A percentile compares a stretch with the other conserved stretches of the same genome.
Conservation (phyloP, 1,284 basidiomycete genomes). For the Exobasidium cylindrosporum region DNA sequence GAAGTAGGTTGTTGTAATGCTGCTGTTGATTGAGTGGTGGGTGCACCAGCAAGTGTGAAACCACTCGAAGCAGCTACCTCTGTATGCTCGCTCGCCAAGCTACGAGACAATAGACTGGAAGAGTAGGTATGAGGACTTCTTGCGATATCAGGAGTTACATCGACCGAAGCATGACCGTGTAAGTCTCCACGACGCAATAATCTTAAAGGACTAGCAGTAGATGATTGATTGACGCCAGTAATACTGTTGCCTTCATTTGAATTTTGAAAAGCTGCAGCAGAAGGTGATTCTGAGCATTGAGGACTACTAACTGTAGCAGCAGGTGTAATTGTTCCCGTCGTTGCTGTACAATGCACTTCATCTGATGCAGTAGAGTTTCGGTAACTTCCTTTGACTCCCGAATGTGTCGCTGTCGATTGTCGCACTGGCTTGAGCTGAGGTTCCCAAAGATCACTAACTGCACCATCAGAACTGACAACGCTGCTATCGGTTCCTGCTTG, state of each 20-base stretch:
- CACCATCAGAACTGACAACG: slow-evolving; percentile 26
- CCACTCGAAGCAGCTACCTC: slow-evolving; percentile 27
- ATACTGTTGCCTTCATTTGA: background rate
- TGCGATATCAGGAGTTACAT: slow-evolving; percentile 30
- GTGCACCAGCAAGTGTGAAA: background rate
- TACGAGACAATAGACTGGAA: slow-evolving; percentile 25
- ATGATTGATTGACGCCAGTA: background rate
- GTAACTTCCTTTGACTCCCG: slow-evolving; percentile 4
- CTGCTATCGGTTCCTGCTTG: slow-evolving; percentile 37
- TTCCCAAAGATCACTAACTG: slow-evolving; percentile 25
- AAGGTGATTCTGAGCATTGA: background rate
- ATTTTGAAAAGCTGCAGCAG: background rate
- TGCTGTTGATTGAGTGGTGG: background rate
- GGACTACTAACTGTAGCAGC: slow-evolving; percentile 18
- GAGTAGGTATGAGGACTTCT: slow-evolving; percentile 27
- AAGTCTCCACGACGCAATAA: slow-evolving; percentile 33
- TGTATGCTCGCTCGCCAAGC: slow-evolving; percentile 37
- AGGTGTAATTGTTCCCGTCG: slow-evolving; percentile 34
- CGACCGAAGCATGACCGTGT: slow-evolving; percentile 33
- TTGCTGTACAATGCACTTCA: slow-evolving; percentile 6
- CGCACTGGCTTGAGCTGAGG: slow-evolving; percentile 23
- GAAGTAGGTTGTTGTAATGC: background rate
- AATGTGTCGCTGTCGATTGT: background rate
- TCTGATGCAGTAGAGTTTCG: background rate
- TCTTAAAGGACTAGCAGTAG: slow-evolving; percentile 28